Conservation (phyloP, 805 yeast genomes). For the Candida alai region DNA sequence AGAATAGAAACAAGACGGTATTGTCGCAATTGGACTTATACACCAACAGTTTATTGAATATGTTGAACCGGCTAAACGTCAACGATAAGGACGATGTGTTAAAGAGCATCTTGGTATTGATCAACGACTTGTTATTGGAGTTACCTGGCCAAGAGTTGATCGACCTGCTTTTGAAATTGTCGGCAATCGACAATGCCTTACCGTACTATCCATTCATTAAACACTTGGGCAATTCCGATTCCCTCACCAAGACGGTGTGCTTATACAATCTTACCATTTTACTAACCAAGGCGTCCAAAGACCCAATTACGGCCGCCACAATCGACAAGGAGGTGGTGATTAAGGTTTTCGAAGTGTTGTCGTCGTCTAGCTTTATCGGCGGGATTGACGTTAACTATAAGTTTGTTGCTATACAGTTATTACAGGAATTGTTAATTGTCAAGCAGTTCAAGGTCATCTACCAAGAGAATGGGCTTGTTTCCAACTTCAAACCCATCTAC, state of each 20-base stretch:
- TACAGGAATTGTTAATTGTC: constrained; percentile 55
- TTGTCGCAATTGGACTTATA: constrained; percentile 46
- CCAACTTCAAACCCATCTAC: constrained; percentile 31
- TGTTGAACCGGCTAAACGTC: constrained; percentile 46
- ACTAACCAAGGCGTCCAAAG: constrained; percentile 27
- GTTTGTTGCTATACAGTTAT: constrained; percentile 58
- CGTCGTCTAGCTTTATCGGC: constrained; percentile 27
- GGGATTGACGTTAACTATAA: constrained; percentile 45
- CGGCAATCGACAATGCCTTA: constrained; percentile 38
- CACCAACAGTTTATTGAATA: constrained; percentile 49
- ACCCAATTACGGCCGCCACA: constrained; percentile 12
- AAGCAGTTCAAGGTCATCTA: constrained; percentile 52
- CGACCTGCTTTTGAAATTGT: constrained; percentile 39
- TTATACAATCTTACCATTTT: constrained; percentile 52
- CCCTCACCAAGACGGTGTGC: constrained; percentile 51
- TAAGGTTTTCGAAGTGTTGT: constrained; percentile 35
- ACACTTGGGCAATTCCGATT: constrained; percentile 53
- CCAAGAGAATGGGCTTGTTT: constrained; percentile 31
- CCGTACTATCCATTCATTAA: constrained; percentile 53
- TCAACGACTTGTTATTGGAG: constrained; percentile 52
- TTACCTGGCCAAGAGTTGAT: constrained; percentile 30
- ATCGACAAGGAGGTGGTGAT: constrained; percentile 37
- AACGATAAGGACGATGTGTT: constrained; percentile 58
- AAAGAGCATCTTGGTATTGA: constrained; percentile 58
- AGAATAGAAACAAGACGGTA: constrained; percentile 40